Base-by-base conservation (phyloP, 2,329 filamentous ascomycete species). In the Trichoderma pleuroti region DNA sequence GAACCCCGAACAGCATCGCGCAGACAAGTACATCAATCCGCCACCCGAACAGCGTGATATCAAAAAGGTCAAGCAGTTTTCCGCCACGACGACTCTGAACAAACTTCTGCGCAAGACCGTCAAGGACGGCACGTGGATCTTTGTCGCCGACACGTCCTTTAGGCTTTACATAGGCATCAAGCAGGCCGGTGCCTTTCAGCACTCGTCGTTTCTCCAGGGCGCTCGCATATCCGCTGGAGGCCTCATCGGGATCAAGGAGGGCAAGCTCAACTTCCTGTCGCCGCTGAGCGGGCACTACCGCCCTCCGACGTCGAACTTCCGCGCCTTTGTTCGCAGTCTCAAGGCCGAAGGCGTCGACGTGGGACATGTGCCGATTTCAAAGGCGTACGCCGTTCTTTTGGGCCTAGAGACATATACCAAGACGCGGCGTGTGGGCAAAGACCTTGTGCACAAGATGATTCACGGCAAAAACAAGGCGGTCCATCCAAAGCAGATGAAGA, bases 51-150 rank as follows among this genome's bases (percentile, higher is more conserved):
- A 86, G 0, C 89, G 87, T 71, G 89, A 90, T 26, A 49, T 83
- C 32, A 81, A 82, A 72, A 85, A 83, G 73, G 78, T 86, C 16
- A 88, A 86, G 61, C 89, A 93, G 76, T 84, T 94, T 3, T 92
- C 88, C 6, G 88, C 91, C 1, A 88, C 91, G 0, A 90, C 91
- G 1, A 86, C 97, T 4, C 87, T 95, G 78, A 93, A 96, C 79
- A 91, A 92, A 73, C 84, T 97, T 7, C 85, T 96, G 18, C 88
- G 92, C 72, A 91, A 93, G 73, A 90, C 92, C 0, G 92, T 94
- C 49, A 92, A 90, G 79, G 93, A 93, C 73, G 94, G 95, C 76
- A 96, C 92, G 5, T 97, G 94, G 94, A 97, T 97, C 74, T 98
- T 97, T 76, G 94, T 94, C 9, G 91, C 92, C 28, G 94, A 97